Evolutionary conservation across 208 protist species (phyloP).

Genomic region (Leishmania arabica): DNA sequence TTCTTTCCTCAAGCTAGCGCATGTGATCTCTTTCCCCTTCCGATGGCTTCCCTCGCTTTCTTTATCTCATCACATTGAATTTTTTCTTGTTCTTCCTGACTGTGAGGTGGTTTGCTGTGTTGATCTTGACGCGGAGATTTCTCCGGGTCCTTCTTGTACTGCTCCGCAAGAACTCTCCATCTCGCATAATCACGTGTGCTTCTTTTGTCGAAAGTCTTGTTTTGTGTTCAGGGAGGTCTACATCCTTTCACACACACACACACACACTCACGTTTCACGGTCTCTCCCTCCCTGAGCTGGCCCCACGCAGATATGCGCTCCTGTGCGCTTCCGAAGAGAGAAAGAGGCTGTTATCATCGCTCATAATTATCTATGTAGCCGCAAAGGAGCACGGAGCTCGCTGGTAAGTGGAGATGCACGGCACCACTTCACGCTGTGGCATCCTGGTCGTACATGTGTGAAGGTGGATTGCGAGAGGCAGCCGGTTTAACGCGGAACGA

Average conservation of each 20-base stretch:
- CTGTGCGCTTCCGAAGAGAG: not conserved
- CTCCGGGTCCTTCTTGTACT: not conserved
- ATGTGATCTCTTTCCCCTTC: not conserved
- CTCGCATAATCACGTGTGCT: not conserved
- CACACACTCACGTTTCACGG: not conserved
- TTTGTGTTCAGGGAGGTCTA: not conserved
- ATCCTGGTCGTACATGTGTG: not conserved
- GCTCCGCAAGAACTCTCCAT: not conserved
- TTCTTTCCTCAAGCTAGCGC: not conserved
- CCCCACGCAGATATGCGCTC: not conserved
- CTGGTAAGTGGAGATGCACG: not conserved
- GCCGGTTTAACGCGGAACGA: not conserved
- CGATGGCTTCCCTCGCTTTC: not conserved
- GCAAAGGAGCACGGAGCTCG: not conserved
- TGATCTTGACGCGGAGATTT: not conserved
- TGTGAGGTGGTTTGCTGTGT: not conserved
- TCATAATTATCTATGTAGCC: not conserved
- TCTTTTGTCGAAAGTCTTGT: not conserved
- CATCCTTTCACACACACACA: not conserved
- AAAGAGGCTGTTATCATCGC: not conserved
- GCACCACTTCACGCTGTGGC: not conserved
- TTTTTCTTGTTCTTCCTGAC: not conserved
- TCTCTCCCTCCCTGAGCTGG: not conserved
- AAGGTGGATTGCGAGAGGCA: not conserved
- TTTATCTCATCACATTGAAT: not conserved